Base-by-base conservation (phyloP, 2,329 filamentous ascomycete species). In the Ceratocystis ficicola region DNA sequence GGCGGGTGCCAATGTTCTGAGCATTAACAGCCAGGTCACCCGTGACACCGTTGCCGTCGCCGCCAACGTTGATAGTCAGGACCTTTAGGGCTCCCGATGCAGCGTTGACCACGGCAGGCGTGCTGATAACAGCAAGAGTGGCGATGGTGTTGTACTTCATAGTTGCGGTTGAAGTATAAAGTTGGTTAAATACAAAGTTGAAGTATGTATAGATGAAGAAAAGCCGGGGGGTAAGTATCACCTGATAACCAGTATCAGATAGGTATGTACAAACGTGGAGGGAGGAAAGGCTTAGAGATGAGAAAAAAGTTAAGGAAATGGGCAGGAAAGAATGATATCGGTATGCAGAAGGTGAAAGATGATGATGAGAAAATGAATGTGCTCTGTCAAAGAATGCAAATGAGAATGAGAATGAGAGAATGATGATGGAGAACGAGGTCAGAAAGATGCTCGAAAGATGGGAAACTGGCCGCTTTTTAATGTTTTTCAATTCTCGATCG, bases 21-120 rank as follows among this genome's bases (percentile, higher is more conserved):
- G 83, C 77, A 72, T 87, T 87, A 6, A 76, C 77, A 0, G 76
- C 74, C 74, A 86, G 87, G 73, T 86, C 81, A 28, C 85, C 84
- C 1, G 82, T 79, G 1, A 86, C 80, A 3, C 80, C 83, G 71
- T 87, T 87, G 70, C 72, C 73, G 68, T 86, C 76, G 20, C 83
- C 83, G 17, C 83, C 83, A 44, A 86, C 81, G 69, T 86, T 86
- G 74, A 82, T 81, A 28, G 80, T 76, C 25, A 85, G 72, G 62
- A 81, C 72, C 66, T 76, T 79, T 72, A 86, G 80, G n/a, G 75
- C 73, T 46, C 75, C 75, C 15, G 67, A 64, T 17, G 36, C 66
- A 32, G 66, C 66, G 15, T 25, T 25, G 59, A 67, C 66, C 30
- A 65, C 8, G 30, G 66, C 60, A n/a, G 66, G 66, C 17, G 62